Conservation (phyloP, 2,329 filamentous ascomycete species). For the Paecilomyces dactylethromorphus region DNA sequence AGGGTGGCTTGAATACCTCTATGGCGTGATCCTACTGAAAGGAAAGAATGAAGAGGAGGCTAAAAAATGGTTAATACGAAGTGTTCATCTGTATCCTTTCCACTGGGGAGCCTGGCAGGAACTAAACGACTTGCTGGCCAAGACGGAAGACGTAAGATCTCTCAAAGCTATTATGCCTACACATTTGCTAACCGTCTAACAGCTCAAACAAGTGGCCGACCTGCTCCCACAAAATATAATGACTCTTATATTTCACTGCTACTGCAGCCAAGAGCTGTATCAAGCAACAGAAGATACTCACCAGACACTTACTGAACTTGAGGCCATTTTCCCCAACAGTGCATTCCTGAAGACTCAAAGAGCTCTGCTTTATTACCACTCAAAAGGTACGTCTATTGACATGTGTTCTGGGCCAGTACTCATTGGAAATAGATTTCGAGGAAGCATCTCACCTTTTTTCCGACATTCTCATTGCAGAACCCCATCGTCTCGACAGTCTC, state of each 20-base stretch:
- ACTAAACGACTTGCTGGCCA: slow-evolving; percentile 70
- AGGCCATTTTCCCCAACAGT: slow-evolving; percentile 78
- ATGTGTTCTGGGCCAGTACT: slow-evolving; percentile 4
- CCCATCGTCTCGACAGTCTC: slow-evolving; percentile 73
- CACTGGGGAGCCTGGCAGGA: slow-evolving; percentile 98
- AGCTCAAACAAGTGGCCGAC: slow-evolving; percentile 66
- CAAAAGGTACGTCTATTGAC: slow-evolving; percentile 48
- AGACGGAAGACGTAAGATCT: slow-evolving; percentile 68
- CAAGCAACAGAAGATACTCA: slow-evolving; percentile 73
- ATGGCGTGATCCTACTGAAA: slow-evolving; percentile 83
- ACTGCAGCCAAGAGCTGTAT: slow-evolving; percentile 86
- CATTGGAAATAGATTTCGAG: slow-evolving; percentile 48
- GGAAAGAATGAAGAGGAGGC: slow-evolving; percentile 84
- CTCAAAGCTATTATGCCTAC: background rate
- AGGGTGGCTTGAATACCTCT: slow-evolving; percentile 81
- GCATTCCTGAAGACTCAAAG: slow-evolving; percentile 87
- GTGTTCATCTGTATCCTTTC: slow-evolving; percentile 83
- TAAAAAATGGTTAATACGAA: slow-evolving; percentile 77
- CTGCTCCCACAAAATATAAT: slow-evolving; percentile 84
- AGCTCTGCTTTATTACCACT: slow-evolving; percentile 82
- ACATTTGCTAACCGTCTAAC: slow-evolving; percentile 12
- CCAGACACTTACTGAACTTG: slow-evolving; percentile 67
- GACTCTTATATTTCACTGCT: slow-evolving; percentile 87
- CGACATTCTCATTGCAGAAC: slow-evolving; percentile 61
- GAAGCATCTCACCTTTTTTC: slow-evolving; percentile 57